These are phyloP conservation scores for Przewalskia tangutica DNA, from an alignment of 257 asterid genomes.

Conservation along the genomic window DNA sequence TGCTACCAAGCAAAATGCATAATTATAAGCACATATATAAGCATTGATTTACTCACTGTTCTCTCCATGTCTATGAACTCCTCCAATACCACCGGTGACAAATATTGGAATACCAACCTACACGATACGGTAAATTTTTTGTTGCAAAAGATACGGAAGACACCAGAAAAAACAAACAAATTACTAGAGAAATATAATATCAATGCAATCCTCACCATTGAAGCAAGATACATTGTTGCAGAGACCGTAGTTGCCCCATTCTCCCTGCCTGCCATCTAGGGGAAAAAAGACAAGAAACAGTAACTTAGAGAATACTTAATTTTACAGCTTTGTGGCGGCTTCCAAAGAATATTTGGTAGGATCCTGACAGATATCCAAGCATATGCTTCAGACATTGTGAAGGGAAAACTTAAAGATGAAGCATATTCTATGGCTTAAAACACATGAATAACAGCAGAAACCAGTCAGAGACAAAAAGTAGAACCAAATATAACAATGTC, in stretches of 20 bases:
- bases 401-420: not conserved
- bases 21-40: not conserved
- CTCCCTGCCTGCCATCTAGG: constrained; percentile 72
- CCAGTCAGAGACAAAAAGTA: not conserved
- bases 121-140: not conserved
- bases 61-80: constrained; percentile 93
- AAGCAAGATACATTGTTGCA: constrained; percentile 87
- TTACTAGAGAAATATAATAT: not conserved
- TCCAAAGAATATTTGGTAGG: not conserved
- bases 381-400: not conserved
- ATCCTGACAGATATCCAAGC: not conserved
- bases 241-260: constrained; percentile 98
- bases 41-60: constrained; percentile 40
- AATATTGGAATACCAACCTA: constrained; percentile 89
- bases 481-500: not conserved
- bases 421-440: not conserved
- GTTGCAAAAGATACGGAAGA: not conserved
- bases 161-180: not conserved
- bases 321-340: not conserved
- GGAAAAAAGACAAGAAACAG: constrained; percentile 3
- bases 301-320: not conserved
- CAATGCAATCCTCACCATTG: constrained; percentile 43
- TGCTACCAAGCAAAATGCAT: not conserved
- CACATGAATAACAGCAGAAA: not conserved
- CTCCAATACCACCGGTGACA: constrained; percentile 96